Evolutionary conservation across 2,329 filamentous ascomycete species (phyloP).

Genomic region (Hymenoscyphus albidus): DNA sequence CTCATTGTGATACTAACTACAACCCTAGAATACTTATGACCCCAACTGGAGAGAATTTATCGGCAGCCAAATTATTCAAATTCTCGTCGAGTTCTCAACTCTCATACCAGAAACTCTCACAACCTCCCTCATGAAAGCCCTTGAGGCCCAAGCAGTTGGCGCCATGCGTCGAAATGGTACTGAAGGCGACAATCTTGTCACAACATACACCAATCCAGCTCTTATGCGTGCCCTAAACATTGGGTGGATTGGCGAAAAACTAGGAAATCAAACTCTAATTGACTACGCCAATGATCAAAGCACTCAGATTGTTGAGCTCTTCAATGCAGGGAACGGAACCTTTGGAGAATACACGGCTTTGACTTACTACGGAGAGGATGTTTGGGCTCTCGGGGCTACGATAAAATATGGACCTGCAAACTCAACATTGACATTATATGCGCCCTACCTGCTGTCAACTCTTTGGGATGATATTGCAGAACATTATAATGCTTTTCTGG

Average conservation of each 20-base stretch:
- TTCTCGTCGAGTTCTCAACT: conserved; percentile 53
- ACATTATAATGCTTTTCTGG: conserved; percentile 56
- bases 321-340: conserved; percentile 46
- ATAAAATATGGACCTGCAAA: conserved; percentile 52
- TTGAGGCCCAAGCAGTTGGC: conserved; percentile 52
- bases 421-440: conserved; percentile 51
- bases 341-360: conserved; percentile 52
- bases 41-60: conserved; percentile 63
- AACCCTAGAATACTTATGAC: conserved; percentile 50
- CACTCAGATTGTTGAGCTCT: conserved; percentile 52
- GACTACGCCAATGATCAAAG: conserved; percentile 52
- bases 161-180: conserved; percentile 59
- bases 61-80: conserved; percentile 54
- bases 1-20: neutral
- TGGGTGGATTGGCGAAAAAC: conserved; percentile 52
- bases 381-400: conserved; percentile 47
- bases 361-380: conserved; percentile 56
- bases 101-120: conserved; percentile 40
- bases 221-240: conserved; percentile 58
- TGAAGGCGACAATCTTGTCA: conserved; percentile 41
- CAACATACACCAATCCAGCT: conserved; percentile 37
- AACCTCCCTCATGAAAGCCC: conserved; percentile 47
- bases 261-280: conserved; percentile 57
- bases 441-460: conserved; percentile 45
- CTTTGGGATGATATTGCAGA: conserved; percentile 50